phyloP scores from a whole-genome alignment of 2,329 filamentous ascomycete genomes.

The Pseudocercospora macadamiae region DNA sequence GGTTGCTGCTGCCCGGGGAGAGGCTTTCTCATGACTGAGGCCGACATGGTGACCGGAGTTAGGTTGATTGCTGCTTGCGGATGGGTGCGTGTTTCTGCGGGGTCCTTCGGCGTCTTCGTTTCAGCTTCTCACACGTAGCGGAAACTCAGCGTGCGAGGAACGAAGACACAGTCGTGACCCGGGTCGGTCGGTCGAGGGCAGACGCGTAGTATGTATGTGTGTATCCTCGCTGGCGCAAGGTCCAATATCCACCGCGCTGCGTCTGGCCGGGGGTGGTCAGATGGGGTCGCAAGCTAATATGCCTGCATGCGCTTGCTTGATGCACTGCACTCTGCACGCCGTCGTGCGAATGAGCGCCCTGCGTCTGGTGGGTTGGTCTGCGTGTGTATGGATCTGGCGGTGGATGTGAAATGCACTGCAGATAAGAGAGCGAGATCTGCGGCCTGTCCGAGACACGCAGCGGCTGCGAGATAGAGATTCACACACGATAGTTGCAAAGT shows the following conservation, averaged over 20 bases:
- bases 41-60: not conserved
- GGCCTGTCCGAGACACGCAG: not conserved
- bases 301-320: not conserved
- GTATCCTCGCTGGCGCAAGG: constrained; percentile 9
- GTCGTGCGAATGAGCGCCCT: constrained; percentile 1
- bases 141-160: not conserved
- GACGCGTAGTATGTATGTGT: not conserved
- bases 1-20: not conserved
- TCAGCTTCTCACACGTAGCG: not conserved
- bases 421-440: constrained; percentile 3
- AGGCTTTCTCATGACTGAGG: constrained; percentile 4
- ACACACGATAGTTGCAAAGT: not conserved
- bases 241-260: not conserved
- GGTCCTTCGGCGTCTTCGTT: not conserved
- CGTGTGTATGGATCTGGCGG: not conserved
- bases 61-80: not conserved
- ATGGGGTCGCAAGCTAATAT: not conserved
- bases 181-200: constrained; percentile 8
- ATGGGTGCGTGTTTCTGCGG: not conserved
- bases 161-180: not conserved
- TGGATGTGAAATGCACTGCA: not conserved
- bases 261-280: not conserved
- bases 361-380: not conserved
- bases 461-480: constrained; percentile 1
- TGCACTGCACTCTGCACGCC: not conserved